A percentile compares a stretch with the other conserved stretches of the same genome.
Conservation (phyloP, 108 stramenopile genomes). For the Nitzschia sp. region DNA sequence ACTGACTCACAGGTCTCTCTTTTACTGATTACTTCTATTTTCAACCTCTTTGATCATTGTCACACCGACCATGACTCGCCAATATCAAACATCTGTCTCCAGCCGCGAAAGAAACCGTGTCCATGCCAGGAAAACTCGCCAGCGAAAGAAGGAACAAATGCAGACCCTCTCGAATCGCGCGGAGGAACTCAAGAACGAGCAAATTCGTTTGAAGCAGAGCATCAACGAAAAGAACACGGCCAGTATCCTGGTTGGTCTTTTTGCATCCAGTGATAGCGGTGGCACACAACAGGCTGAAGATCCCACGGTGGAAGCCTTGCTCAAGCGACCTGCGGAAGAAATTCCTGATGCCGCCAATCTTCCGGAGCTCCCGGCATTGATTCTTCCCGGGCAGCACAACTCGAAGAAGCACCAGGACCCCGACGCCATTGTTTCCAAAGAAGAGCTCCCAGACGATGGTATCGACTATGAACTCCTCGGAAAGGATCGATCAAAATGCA, state of each 20-base stretch:
- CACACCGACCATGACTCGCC: slow-evolving; percentile 12
- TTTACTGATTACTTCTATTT: neutral
- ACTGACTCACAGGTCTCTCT: slow-evolving; percentile 9
- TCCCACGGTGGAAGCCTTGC: slow-evolving; percentile 61
- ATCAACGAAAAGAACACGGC: slow-evolving; percentile 92
- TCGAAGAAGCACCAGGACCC: slow-evolving; percentile 48
- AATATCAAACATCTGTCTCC: slow-evolving; percentile 29
- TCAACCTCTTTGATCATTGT: neutral
- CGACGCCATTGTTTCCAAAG: slow-evolving; percentile 5
- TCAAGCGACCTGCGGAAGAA: slow-evolving; percentile 59
- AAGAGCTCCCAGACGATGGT: slow-evolving; percentile 68
- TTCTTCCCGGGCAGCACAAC: slow-evolving; percentile 73
- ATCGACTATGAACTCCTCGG: slow-evolving; percentile 81
- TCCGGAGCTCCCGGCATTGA: slow-evolving; percentile 74
- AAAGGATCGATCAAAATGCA: slow-evolving; percentile 79
- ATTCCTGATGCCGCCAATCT: slow-evolving; percentile 81
- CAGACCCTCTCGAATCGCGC: slow-evolving; percentile 46
- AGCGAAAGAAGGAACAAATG: slow-evolving; percentile 95
- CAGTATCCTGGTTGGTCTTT: slow-evolving; percentile 76
- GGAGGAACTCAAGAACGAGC: slow-evolving; percentile 64
- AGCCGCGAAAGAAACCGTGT: slow-evolving; percentile 88
- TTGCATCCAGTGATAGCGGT: slow-evolving; percentile 33
- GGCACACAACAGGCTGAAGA: slow-evolving; percentile 33
- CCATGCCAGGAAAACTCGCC: slow-evolving; percentile 92
- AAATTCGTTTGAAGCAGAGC: slow-evolving; percentile 71